Evolutionary conservation across 306 rosid genomes (phyloP).

Genomic region (Prinsepia uniflora): DNA sequence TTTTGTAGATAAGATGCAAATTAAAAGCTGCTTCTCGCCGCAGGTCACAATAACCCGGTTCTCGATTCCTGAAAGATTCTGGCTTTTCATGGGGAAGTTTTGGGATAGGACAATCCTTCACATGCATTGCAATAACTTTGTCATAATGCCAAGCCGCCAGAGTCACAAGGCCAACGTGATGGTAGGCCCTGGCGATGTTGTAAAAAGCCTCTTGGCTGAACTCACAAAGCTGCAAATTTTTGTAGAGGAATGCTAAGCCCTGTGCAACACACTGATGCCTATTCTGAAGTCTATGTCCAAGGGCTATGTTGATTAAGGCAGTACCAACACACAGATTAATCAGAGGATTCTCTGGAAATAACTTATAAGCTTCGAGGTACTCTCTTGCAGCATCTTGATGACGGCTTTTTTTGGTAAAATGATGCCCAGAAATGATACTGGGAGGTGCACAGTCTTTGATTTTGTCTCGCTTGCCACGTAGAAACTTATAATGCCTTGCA

Average conservation of each 20-base stretch:
- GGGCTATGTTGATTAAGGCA: slow-evolving; percentile 75
- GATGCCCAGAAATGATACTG: slow-evolving; percentile 68
- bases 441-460: slow-evolving; percentile 75
- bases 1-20: slow-evolving; percentile 79
- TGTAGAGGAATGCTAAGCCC: slow-evolving; percentile 84
- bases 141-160: slow-evolving; percentile 65
- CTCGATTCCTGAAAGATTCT: slow-evolving; percentile 31
- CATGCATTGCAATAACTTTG: slow-evolving; percentile 55
- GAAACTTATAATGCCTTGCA: slow-evolving; percentile 65
- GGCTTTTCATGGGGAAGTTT: slow-evolving; percentile 59
- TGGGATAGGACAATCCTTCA: slow-evolving; percentile 65
- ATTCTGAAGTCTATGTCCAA: slow-evolving; percentile 86
- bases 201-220: slow-evolving; percentile 84
- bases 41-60: slow-evolving; percentile 66
- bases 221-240: slow-evolving; percentile 57
- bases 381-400: slow-evolving; percentile 92
- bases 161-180: slow-evolving; percentile 77
- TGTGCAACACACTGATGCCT: slow-evolving; percentile 82
- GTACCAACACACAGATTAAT: slow-evolving; percentile 88
- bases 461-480: slow-evolving; percentile 57
- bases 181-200: slow-evolving; percentile 79
- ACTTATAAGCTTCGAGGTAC: slow-evolving; percentile 85
- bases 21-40: slow-evolving; percentile 84
- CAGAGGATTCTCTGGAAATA: slow-evolving; percentile 66
- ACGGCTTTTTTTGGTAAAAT: slow-evolving; percentile 57